Evolutionary conservation across 768 basidiomycete species (phyloP).

Genomic region (Termitomyces sp.): DNA sequence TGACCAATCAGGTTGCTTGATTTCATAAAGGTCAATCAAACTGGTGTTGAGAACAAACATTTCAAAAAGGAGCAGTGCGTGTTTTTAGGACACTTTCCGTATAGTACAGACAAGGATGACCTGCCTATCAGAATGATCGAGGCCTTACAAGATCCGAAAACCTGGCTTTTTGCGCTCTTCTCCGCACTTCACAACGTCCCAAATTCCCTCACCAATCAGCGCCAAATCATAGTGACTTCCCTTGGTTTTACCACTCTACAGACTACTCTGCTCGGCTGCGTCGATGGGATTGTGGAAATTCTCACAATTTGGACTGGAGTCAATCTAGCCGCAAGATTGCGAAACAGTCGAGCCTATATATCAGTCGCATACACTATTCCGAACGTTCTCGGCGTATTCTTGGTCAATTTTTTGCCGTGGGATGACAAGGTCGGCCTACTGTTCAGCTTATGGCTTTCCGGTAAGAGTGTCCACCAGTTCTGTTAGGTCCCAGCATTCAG

Average conservation of each 20-base stretch:
- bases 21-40: slow-evolving; percentile 31
- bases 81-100: background rate
- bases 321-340: slow-evolving; percentile 46
- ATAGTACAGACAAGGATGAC: background rate
- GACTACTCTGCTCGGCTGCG: slow-evolving; percentile 65
- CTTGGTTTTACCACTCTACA: slow-evolving; percentile 62
- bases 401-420: slow-evolving; percentile 64
- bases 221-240: slow-evolving; percentile 55
- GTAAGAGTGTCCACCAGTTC: slow-evolving; percentile 19
- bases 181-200: slow-evolving; percentile 56
- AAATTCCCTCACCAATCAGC: slow-evolving; percentile 61
- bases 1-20: background rate
- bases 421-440: slow-evolving; percentile 59
- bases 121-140: slow-evolving; percentile 50
- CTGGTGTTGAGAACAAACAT: slow-evolving; percentile 75
- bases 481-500: background rate
- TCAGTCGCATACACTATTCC: slow-evolving; percentile 56
- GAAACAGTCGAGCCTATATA: slow-evolving; percentile 59
- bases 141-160: slow-evolving; percentile 62
- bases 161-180: slow-evolving; percentile 73
- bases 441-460: slow-evolving; percentile 48
- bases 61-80: slow-evolving; percentile 78
- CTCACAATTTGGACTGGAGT: slow-evolving; percentile 66
- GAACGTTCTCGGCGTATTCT: slow-evolving; percentile 53
- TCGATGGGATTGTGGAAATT: slow-evolving; percentile 62